Evolutionary conservation across 2,329 filamentous ascomycete species (phyloP), one percentile per base, ranked within the genome.

Genomic region (Pyrenophora tritici-repentis): DNA sequence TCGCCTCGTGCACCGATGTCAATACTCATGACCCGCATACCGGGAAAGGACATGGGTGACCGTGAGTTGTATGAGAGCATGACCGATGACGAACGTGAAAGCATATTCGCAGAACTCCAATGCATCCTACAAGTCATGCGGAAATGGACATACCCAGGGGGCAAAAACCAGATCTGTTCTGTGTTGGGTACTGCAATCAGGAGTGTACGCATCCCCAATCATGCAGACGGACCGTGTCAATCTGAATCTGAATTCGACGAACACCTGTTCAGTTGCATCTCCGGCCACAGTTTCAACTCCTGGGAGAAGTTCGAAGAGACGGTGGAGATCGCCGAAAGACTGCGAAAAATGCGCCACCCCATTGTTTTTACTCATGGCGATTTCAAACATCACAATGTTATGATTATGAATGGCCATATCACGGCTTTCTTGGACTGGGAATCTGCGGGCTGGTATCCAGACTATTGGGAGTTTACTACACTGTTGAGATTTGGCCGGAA

Each of bases 1-100:
- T 22, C 48, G 31, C 26, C 26, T 13, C 5, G 9, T 12, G 26
- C 26, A 12, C 42, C 53, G 24, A 38, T 47, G 38, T 42, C 38
- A 33, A 53, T 64, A 14, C 31, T 59, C 20, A 59, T 78, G 73
- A 77, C 74, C n/a, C 66, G 73, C 20, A 49, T 75, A 41, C 73
- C 71, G 14, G 72, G 74, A 4, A 46, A 60, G 6, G 69, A 63
- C 9, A 54, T 76, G 20, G 26, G 26, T 9, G 9, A 29, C 10
- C 3, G 1, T 29, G 5, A 12, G 5, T 2, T 58, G 3, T 56
- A 50, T 14, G 59, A 73, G 43, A 32, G 17, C 14, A 58, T 76
- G 31, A 51, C 59, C 8, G 35, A 59, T 14, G 59, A 74, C 31
- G 48, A 53, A 5, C 66, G 73, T 45, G 65, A 63, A 1, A 68